Percentiles rank a stretch among this genome's conserved stretches.
Conservation (phyloP, 73 alveolate genomes). For the Paramecium pentaurelia region DNA sequence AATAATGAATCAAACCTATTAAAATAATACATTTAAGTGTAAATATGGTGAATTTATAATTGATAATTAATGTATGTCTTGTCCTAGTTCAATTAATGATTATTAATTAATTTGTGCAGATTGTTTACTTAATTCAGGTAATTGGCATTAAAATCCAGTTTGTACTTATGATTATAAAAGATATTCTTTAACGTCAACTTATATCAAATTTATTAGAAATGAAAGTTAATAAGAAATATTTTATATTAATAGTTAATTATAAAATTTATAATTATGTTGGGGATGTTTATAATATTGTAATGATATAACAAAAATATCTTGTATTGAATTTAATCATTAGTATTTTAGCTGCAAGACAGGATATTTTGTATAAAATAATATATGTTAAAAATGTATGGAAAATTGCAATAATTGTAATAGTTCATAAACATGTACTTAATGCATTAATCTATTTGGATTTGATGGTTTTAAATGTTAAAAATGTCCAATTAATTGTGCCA, state of each 20-base stretch:
- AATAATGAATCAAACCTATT: not conserved
- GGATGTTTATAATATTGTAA: not conserved
- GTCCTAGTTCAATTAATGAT: not conserved
- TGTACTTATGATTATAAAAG: not conserved
- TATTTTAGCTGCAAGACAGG: not conserved
- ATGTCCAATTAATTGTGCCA: not conserved
- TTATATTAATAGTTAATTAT: not conserved
- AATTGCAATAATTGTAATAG: not conserved
- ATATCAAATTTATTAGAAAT: not conserved
- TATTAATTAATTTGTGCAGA: not conserved
- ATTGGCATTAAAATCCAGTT: not conserved
- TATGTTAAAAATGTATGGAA: not conserved
- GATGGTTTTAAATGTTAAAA: not conserved
- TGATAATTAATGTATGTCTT: not conserved
- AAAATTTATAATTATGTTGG: not conserved
- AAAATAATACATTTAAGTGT: not conserved
- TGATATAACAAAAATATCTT: not conserved
- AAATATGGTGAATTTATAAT: not conserved
- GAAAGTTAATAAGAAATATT: not conserved
- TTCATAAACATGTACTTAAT: not conserved
- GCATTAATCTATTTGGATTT: not conserved
- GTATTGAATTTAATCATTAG: not conserved
- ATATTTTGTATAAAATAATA: not conserved
- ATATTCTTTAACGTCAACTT: not conserved
- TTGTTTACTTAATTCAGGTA: not conserved